These are phyloP conservation scores for Achaetomium macrosporum DNA, from an alignment of 2,329 filamentous ascomycete species.

Conservation along the genomic window DNA sequence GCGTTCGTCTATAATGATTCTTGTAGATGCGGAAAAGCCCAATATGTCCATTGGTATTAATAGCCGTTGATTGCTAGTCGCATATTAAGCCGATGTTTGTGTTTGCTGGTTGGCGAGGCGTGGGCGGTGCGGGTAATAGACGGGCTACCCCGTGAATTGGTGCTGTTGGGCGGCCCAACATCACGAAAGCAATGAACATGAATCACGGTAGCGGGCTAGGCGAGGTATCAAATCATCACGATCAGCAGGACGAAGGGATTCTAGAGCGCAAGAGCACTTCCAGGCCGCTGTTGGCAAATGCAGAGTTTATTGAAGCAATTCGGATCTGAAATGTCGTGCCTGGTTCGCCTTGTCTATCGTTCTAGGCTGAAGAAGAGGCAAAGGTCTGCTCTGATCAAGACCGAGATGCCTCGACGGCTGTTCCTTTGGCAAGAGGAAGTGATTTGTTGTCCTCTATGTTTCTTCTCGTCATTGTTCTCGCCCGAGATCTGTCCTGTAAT, in stretches of 20 bases:
- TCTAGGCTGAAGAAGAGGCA: neutral
- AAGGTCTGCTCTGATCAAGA: neutral
- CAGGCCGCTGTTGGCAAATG: neutral
- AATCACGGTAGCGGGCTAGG: neutral
- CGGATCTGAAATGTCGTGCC: neutral
- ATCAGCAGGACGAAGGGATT: neutral
- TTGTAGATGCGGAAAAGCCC: constrained; percentile 18
- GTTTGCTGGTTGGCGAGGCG: constrained; percentile 7
- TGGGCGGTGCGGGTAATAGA: constrained; percentile 4
- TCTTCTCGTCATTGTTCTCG: neutral
- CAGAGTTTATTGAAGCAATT: neutral
- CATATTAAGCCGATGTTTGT: constrained; percentile 17
- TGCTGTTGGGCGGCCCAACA: neutral
- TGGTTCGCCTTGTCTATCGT: neutral
- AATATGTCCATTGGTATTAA: constrained; percentile 15
- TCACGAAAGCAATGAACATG: constrained; percentile 1
- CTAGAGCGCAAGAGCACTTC: neutral
- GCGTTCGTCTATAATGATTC: constrained; percentile 14
- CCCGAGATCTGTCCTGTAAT: no score
- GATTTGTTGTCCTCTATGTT: neutral
- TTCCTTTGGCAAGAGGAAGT: neutral
- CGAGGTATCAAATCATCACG: neutral
- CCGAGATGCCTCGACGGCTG: neutral
- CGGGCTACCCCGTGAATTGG: neutral
- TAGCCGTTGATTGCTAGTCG: constrained; percentile 17